Conservation (phyloP, 768 basidiomycete species). For the Phaeolepiota aurea region DNA sequence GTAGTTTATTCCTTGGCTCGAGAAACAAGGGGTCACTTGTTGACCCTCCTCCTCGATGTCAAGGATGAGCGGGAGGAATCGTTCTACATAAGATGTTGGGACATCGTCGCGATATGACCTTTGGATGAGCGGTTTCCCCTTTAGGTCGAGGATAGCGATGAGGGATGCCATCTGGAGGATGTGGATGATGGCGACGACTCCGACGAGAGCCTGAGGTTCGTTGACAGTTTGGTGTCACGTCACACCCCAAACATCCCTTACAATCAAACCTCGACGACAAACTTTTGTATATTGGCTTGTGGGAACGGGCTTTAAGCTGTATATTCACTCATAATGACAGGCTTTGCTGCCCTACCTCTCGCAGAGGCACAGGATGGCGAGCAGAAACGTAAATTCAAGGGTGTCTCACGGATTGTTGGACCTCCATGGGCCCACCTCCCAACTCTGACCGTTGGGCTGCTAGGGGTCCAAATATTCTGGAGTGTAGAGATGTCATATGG, state of each 20-base stretch:
- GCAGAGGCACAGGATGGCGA: slow-evolving; percentile 31
- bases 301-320: too few relatives aligned
- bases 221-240: too few relatives aligned
- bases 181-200: slow-evolving; percentile 1
- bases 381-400: slow-evolving; percentile 30
- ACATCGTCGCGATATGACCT: slow-evolving; percentile 96
- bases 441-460: slow-evolving; percentile 64
- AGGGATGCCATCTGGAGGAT: slow-evolving; percentile 41
- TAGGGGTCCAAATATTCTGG: slow-evolving; percentile 89
- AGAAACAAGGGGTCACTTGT: slow-evolving; percentile 94
- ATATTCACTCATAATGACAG: too few relatives aligned
- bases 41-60: slow-evolving; percentile 97
- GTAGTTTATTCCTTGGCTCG: slow-evolving; percentile 92
- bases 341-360: slow-evolving; percentile 37
- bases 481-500: slow-evolving; percentile 93
- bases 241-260: too few relatives aligned
- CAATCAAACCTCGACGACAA: too few relatives aligned
- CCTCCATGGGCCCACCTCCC: slow-evolving; percentile 64
- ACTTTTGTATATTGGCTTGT: too few relatives aligned
- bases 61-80: slow-evolving; percentile 86
- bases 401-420: slow-evolving; percentile 53
- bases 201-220: too few relatives aligned
- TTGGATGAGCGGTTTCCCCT: slow-evolving; percentile 97
- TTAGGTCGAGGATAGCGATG: slow-evolving; percentile 94
- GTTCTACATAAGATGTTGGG: slow-evolving; percentile 79